Evolutionary conservation across 352 stramenopile genomes (phyloP), one percentile per base, ranked within the genome.

Genomic region (Phytophthora megakarya): DNA sequence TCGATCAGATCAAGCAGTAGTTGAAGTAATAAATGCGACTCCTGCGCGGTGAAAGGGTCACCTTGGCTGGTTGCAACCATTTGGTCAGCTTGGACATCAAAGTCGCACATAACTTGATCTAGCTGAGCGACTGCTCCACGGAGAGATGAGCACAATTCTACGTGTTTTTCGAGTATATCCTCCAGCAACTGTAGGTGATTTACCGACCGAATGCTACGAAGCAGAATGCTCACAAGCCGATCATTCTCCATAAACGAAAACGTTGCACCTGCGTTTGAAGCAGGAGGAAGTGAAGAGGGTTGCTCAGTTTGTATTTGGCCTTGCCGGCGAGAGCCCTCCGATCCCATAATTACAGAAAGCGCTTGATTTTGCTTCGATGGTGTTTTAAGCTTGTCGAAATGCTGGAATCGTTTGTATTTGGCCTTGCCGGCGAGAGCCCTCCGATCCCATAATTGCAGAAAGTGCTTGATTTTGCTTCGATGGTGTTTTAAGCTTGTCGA

Each of bases 191-290:
- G 69, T 5, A 92, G 49, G 21, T 78, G 78, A 38, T 80, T 66
- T n/a, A 77, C 72, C 1, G 76, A 81, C 38, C 78, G 76, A 45
- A 93, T 80, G 57, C 80, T 95, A 37, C 83, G 81, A 26, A 86
- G 55, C 19, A 95, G 72, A 54, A 92, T 90, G 39, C 75, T 81
- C 16, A 86, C 77, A 23, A 95, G 67, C 15, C 83, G 81, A 51
- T 92, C 80, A 10, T 92, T 93, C 50, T 95, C 85, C 58, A 84
- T 74, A 16, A 94, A 84, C 2, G 62, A 80, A 52, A 82, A 91
- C 1, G 16, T 60, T 23, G 59, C 6, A 15, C 42, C 19, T 16
- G 45, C n/a, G 2, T 16, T 40, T 3, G 52, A 30, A 39, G 47
- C 35, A 58, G 57, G 22, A 33, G 69, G 56, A 3, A 23, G 23